These are phyloP conservation scores for Acrocalymma vagum DNA, from an alignment of 2,329 filamentous ascomycete genomes.

Conservation along the genomic window DNA sequence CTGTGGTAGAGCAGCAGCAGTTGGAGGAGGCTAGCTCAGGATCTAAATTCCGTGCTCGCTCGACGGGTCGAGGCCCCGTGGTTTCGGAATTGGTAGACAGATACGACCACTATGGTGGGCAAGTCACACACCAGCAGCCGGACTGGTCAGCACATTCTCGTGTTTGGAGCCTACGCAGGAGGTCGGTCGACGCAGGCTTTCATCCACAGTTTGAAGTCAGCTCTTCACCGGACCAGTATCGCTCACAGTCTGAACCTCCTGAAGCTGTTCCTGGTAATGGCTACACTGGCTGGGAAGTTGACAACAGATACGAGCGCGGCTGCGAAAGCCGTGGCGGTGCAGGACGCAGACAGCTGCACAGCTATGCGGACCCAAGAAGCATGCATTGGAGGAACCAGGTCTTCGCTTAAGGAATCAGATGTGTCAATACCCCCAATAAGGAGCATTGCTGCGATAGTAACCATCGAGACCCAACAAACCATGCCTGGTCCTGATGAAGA, in stretches of 20 bases:
- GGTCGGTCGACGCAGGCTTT: conserved; percentile 37
- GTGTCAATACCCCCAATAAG: too few relatives aligned
- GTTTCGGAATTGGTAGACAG: conserved; percentile 27
- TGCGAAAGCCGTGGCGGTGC: conserved; percentile 45
- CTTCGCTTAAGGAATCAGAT: too few relatives aligned
- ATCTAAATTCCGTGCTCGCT: conserved; percentile 14
- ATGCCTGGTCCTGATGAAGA: too few relatives aligned
- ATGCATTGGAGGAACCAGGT: conserved; percentile 36
- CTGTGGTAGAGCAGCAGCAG: conserved; percentile 11
- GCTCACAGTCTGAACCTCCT: conserved; percentile 12
- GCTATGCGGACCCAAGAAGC: conserved; percentile 38
- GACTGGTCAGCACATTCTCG: too few relatives aligned
- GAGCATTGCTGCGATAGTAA: too few relatives aligned
- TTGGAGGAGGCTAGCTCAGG: conserved; percentile 7
- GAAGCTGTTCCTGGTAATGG: conserved; percentile 22
- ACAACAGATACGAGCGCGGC: conserved; percentile 44
- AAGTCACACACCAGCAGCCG: conserved; percentile 1
- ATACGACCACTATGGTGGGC: conserved; percentile 18
- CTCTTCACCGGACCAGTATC: conserved; percentile 9
- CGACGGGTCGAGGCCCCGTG: conserved; percentile 25
- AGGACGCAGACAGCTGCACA: conserved; percentile 43
- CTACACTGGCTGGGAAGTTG: conserved; percentile 47
- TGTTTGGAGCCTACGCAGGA: too few relatives aligned
- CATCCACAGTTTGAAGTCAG: conserved; percentile 18
- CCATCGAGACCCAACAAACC: too few relatives aligned